Conservation (phyloP, 2,329 filamentous ascomycete genomes). For the Fusarium robinianum region DNA sequence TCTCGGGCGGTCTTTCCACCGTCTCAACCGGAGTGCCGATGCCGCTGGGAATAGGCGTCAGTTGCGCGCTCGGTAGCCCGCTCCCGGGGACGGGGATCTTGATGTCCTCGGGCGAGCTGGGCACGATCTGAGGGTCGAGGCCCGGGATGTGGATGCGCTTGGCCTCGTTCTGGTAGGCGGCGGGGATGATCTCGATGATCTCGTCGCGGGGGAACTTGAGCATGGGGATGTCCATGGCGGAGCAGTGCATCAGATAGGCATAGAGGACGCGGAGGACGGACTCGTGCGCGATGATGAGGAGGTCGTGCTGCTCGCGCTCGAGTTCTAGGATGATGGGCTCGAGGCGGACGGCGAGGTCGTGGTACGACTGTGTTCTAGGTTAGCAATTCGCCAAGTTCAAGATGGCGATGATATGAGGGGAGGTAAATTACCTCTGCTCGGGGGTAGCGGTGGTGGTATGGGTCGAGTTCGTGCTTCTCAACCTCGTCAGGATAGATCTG, state of each 20-base stretch:
- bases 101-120: constrained; percentile 79
- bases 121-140: constrained; percentile 68
- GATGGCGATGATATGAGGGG: not conserved
- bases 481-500: constrained; percentile 88
- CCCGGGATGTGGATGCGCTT: constrained; percentile 85
- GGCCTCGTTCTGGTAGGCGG: constrained; percentile 95
- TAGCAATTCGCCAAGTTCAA: not conserved
- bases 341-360: constrained; percentile 95
- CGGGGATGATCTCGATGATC: constrained; percentile 98
- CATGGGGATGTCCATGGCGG: constrained; percentile 89
- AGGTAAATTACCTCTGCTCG: constrained; percentile 74
- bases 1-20: constrained; percentile 51
- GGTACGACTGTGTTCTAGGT: constrained; percentile 73
- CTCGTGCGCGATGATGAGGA: constrained; percentile 98
- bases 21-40: constrained; percentile 53
- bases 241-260: constrained; percentile 98
- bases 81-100: constrained; percentile 70
- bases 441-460: constrained; percentile 96
- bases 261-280: constrained; percentile 97
- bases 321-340: constrained; percentile 98
- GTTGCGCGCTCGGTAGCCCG: constrained; percentile 40
- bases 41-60: constrained; percentile 54
- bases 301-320: constrained; percentile 93
- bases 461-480: constrained; percentile 88
- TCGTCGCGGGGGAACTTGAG: constrained; percentile 94